Percentiles rank a stretch among this genome's conserved stretches.
These are phyloP conservation scores for Spizellomyces sp. DNA, from an alignment of 192 early-diverging fungal genomes.

Conservation along the genomic window DNA sequence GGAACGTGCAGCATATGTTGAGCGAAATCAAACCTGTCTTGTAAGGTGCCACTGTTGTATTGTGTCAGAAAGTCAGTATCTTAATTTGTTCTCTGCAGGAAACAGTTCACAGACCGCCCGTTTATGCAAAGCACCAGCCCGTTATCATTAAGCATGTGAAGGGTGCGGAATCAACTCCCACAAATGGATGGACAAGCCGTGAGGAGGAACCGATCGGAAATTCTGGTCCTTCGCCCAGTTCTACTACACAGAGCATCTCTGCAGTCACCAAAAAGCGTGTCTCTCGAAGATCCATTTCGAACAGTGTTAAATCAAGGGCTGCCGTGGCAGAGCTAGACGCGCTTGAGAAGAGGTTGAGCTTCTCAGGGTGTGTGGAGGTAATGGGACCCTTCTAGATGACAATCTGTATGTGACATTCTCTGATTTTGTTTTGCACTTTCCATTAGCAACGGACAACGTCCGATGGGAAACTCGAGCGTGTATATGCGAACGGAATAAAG, in stretches of 20 bases:
- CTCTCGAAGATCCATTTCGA: too few species aligned
- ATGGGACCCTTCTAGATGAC: background rate
- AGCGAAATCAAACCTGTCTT: background rate
- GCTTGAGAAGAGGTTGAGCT: slow-evolving; percentile 10
- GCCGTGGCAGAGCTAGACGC: slow-evolving; percentile 4
- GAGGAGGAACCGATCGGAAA: too few species aligned
- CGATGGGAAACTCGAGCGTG: slow-evolving; percentile 29
- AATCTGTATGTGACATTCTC: too few species aligned
- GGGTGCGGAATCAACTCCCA: too few species aligned
- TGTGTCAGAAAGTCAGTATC: background rate
- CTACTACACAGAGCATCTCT: too few species aligned
- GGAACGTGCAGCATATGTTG: slow-evolving; percentile 29
- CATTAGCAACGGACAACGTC: slow-evolving; percentile 7
- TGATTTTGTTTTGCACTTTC: too few species aligned
- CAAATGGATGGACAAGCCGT: too few species aligned
- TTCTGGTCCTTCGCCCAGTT: too few species aligned
- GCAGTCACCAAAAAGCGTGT: too few species aligned
- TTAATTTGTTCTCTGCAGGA: background rate
- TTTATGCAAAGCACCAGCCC: background rate
- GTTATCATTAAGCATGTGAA: background rate
- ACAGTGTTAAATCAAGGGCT: background rate
- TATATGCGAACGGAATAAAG: slow-evolving; percentile 11
- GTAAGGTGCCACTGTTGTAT: background rate
- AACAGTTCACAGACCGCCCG: background rate
- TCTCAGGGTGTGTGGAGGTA: slow-evolving; percentile 10